These are phyloP conservation scores for Corylus avellana DNA, from an alignment of 306 rosid species.

Conservation along the genomic window DNA sequence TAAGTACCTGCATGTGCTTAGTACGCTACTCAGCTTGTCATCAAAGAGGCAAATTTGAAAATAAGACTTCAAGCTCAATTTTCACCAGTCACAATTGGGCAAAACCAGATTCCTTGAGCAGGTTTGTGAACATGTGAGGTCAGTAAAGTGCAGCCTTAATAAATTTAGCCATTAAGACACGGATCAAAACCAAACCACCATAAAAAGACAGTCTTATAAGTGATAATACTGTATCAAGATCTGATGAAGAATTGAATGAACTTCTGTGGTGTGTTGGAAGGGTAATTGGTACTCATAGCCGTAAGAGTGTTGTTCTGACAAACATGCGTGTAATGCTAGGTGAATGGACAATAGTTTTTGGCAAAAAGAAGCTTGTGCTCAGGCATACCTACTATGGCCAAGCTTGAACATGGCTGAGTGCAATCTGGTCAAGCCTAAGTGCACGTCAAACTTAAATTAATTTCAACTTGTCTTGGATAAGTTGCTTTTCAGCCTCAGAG, in stretches of 20 bases:
- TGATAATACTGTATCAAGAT: not conserved
- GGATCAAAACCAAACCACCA: not conserved
- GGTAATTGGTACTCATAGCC: not conserved
- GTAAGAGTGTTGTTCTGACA: not conserved
- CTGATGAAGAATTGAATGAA: not conserved
- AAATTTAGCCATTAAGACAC: not conserved
- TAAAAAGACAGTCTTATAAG: not conserved
- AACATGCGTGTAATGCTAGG: not conserved
- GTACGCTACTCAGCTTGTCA: not conserved
- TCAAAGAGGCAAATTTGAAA: not conserved
- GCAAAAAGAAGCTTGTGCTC: not conserved
- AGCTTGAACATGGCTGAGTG: not conserved
- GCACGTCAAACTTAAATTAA: not conserved
- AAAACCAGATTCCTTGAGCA: not conserved
- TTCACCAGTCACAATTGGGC: not conserved
- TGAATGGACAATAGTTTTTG: not conserved
- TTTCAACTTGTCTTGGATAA: not conserved
- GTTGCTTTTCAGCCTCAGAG: not conserved
- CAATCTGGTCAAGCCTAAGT: not conserved
- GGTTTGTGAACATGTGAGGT: not conserved
- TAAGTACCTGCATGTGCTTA: not conserved
- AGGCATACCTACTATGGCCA: not conserved
- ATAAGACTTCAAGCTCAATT: not conserved
- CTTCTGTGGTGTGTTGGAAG: not conserved
- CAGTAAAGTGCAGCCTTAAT: not conserved